These are phyloP conservation scores for Pharus latifolius DNA, from an alignment of 176 grass and related monocot species.

Conservation along the genomic window DNA sequence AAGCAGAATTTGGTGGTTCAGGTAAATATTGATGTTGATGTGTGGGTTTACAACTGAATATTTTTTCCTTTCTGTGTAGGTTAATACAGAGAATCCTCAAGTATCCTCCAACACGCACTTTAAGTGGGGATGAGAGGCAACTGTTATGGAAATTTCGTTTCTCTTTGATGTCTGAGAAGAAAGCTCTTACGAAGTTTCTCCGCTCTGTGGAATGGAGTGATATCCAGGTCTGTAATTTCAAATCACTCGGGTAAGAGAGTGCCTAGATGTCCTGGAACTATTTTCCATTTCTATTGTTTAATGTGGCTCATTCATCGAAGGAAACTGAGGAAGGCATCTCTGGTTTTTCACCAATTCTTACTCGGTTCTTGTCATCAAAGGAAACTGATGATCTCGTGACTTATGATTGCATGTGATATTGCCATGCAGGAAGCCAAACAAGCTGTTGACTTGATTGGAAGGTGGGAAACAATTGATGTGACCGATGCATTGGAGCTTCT, in stretches of 20 bases:
- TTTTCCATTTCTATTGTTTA: neutral
- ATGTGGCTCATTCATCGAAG: neutral
- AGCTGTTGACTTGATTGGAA: slow-evolving; percentile 88
- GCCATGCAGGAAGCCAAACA: slow-evolving; percentile 82
- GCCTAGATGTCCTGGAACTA: neutral
- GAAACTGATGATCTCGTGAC: neutral
- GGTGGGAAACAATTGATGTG: slow-evolving; percentile 95
- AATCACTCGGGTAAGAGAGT: neutral
- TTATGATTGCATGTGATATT: slow-evolving; percentile 17
- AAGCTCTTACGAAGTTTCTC: slow-evolving; percentile 70
- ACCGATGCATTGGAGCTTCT: slow-evolving; percentile 95
- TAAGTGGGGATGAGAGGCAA: slow-evolving; percentile 77
- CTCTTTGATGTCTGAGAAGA: slow-evolving; percentile 96
- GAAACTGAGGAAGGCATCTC: neutral
- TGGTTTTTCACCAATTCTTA: too few species aligned
- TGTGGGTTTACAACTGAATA: slow-evolving; percentile 6
- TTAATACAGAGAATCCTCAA: slow-evolving; percentile 74
- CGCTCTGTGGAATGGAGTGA: slow-evolving; percentile 90
- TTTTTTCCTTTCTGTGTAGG: slow-evolving; percentile 20
- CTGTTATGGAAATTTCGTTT: slow-evolving; percentile 89
- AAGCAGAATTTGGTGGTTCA: neutral
- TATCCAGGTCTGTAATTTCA: slow-evolving; percentile 43
- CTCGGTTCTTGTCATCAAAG: too few species aligned
- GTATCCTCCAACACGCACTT: slow-evolving; percentile 58
- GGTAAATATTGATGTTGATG: neutral